phyloP scores from a whole-genome alignment of 164 flowering plant genomes.

The Vitis vinifera region ASM3070453v1 NC_081806.1:4550001-4550500 shows the following conservation, averaged over 20 bases:
- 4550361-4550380: conserved; percentile 37
- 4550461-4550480: too few species aligned
- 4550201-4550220: conserved; percentile 66
- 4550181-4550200: conserved; percentile 57
- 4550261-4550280: conserved; percentile 50
- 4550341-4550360: conserved; percentile 47
- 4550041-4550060: conserved; percentile 33
- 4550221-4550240: conserved; percentile 58
- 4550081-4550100: conserved; percentile 30
- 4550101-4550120: conserved; percentile 26
- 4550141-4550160: conserved; percentile 54
- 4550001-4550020: conserved; percentile 37
- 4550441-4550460: background rate
- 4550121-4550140: conserved; percentile 50
- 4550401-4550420: background rate
- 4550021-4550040: conserved; percentile 36
- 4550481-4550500: too few species aligned
- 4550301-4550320: conserved; percentile 45
- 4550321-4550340: conserved; percentile 48
- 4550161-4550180: conserved; percentile 55
- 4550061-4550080: conserved; percentile 39
- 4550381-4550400: conserved; percentile 53
- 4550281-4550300: conserved; percentile 49
- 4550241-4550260: conserved; percentile 52
- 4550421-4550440: background rate